Conservation (phyloP, 1,284 basidiomycete genomes). For the Cryptococcus amylolentus region DNA sequence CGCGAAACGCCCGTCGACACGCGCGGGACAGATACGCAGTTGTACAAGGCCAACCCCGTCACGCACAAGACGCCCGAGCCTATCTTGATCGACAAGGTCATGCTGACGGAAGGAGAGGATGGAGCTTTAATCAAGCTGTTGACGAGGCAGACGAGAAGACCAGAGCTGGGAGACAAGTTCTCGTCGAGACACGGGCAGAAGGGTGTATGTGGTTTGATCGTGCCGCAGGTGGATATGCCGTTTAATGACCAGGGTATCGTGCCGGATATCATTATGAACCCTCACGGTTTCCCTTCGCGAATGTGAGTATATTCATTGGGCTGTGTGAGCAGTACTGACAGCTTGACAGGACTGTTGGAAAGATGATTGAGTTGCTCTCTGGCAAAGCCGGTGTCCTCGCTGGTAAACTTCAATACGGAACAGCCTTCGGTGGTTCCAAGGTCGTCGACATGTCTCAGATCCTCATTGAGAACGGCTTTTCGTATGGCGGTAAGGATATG, state of each 20-base stretch:
- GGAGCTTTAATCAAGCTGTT: slow-evolving; percentile 99
- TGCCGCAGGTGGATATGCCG: slow-evolving; percentile 98
- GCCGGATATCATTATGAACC: slow-evolving; percentile 99
- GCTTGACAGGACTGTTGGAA: slow-evolving; percentile 72
- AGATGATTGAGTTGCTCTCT: slow-evolving; percentile 98
- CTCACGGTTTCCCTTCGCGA: slow-evolving; percentile 97
- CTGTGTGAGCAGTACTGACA: neutral
- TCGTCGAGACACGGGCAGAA: slow-evolving; percentile 98
- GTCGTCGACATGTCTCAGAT: slow-evolving; percentile 99
- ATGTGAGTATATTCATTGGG: slow-evolving; percentile 58
- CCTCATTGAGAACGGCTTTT: slow-evolving; percentile 92
- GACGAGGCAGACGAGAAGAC: slow-evolving; percentile 91
- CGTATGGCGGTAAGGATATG: slow-evolving; percentile 97
- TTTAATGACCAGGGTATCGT: slow-evolving; percentile 97
- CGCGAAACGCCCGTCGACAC: slow-evolving; percentile 89
- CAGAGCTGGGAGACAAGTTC: slow-evolving; percentile 98
- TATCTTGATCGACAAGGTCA: slow-evolving; percentile 94
- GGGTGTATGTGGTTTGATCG: slow-evolving; percentile 96
- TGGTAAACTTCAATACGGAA: slow-evolving; percentile 54
- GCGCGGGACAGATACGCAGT: slow-evolving; percentile 58
- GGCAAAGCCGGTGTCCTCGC: slow-evolving; percentile 65
- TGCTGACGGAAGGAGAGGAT: slow-evolving; percentile 89
- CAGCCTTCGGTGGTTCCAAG: slow-evolving; percentile 96
- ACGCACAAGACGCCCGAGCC: slow-evolving; percentile 88
- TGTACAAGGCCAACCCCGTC: slow-evolving; percentile 81